A percentile compares a stretch with the other conserved stretches of the same genome.
Evolutionary conservation across 768 basidiomycete species (phyloP).

Genomic region (Kwoniella sp.): DNA sequence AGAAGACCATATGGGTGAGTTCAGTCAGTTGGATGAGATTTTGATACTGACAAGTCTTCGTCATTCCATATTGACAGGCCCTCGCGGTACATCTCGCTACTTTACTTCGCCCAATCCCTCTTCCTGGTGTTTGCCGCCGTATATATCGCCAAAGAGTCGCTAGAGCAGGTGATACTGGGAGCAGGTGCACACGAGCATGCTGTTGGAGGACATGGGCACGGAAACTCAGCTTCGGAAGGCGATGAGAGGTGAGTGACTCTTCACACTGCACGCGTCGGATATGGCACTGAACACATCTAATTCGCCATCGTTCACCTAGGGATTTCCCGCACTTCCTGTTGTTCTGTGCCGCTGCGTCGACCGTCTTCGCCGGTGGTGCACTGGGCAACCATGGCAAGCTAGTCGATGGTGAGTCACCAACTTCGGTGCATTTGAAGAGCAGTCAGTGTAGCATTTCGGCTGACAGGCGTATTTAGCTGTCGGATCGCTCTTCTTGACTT

Average conservation of each 20-base stretch:
- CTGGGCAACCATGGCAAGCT: conserved; percentile 57
- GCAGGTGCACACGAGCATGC: conserved; percentile 43
- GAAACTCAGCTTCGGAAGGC: conserved; percentile 57
- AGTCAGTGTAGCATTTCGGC: background rate
- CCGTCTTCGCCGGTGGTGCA: conserved; percentile 47
- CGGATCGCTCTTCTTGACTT: conserved; percentile 47
- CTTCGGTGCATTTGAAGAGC: background rate
- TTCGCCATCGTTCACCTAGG: conserved; percentile 26
- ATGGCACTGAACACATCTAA: conserved; percentile 24
- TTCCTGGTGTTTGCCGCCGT: conserved; percentile 93
- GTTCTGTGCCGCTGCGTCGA: conserved; percentile 33
- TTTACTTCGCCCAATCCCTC: conserved; percentile 83
- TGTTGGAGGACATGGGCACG: conserved; percentile 62
- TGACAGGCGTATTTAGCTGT: conserved; percentile 42
- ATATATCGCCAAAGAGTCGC: conserved; percentile 94
- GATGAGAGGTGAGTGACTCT: conserved; percentile 44
- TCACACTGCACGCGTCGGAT: conserved; percentile 4
- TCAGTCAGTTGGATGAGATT: background rate
- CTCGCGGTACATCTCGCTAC: conserved; percentile 56
- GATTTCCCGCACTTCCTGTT: conserved; percentile 43
- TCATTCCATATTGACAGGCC: conserved; percentile 45
- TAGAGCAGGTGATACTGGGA: conserved; percentile 81
- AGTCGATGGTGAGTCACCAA: conserved; percentile 54
- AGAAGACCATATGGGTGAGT: conserved; percentile 68
- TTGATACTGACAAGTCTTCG: conserved; percentile 12